phyloP scores from a whole-genome alignment of 2,329 filamentous ascomycete genomes.

The Paecilomyces sp. region DNA sequence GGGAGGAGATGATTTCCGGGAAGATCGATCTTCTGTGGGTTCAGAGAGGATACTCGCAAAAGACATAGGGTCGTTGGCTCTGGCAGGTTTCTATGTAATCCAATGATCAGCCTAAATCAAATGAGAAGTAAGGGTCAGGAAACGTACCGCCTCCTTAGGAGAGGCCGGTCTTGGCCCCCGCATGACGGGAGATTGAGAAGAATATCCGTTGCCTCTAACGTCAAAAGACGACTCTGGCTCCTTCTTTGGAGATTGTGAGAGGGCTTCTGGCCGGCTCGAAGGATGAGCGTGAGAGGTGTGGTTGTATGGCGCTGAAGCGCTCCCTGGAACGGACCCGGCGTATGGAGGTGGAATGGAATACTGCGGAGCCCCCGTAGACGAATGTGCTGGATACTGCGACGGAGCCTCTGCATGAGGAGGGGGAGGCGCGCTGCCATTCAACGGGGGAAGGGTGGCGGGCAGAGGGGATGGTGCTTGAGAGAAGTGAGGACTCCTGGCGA shows the following conservation, averaged over 20 bases:
- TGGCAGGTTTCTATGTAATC: constrained; percentile 55
- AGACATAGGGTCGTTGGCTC: constrained; percentile 83
- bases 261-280: constrained; percentile 25
- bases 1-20: constrained; percentile 42
- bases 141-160: constrained; percentile 34
- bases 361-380: constrained; percentile 21
- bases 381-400: constrained; percentile 28
- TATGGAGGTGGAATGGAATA: constrained; percentile 29
- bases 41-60: constrained; percentile 91
- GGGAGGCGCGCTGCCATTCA: constrained; percentile 27
- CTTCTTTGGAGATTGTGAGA: constrained; percentile 35
- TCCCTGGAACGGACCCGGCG: constrained; percentile 24
- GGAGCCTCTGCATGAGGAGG: constrained; percentile 23
- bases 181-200: constrained; percentile 23
- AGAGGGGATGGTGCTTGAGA: constrained; percentile 34
- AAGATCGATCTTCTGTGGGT: constrained; percentile 54
- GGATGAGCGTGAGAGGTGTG: constrained; percentile 36
- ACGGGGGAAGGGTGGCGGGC: constrained; percentile 30
- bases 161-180: constrained; percentile 26
- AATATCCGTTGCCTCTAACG: constrained; percentile 24
- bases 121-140: neutral
- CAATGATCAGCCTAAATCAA: constrained; percentile 10
- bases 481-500: constrained; percentile 35
- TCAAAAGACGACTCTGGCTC: constrained; percentile 30
- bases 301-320: constrained; percentile 30